Base-by-base conservation (phyloP, 148 eudicot genomes). In the Amaranthus cruentus region DNA sequence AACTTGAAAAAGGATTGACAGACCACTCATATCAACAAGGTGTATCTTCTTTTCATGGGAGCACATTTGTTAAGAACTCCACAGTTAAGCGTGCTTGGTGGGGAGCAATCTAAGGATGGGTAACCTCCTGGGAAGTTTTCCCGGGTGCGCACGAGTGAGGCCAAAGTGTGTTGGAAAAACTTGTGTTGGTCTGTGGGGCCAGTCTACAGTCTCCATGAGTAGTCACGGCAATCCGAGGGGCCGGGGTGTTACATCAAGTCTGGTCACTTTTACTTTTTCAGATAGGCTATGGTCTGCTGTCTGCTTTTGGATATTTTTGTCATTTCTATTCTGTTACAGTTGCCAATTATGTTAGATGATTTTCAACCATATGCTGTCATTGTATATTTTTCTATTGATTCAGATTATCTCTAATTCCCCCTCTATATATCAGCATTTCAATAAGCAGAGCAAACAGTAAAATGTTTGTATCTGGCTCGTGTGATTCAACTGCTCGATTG, bases 381-480 rank as follows among this genome's bases (percentile, higher is more conserved):
- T 55, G 51, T 68, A 65, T 9, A 44, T 47, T 63, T 58, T 61
- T 53, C 55, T 60, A 63, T 21, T 64, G 54, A 12, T 11, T 18
- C 55, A 53, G 68, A 71, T 69, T 21, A 58, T 28, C 14, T 43
- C 64, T 69, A 6, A 76, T 61, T 9, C 50, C 60, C 56, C 47
- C 42, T 71, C 44, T 71, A 49, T 62, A 72, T 83, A 83, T 70
- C 91, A 95, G 98, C 77, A 80, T 91, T 80, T 95, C 98, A 4
- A 88, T 91, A 63, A 90, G 75, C 73, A 89, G 76, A 70, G 80
- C 97, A 71, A 87, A 83, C 86, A 80, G 90, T 62, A 95, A 76
- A 78, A 83, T 80, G 89, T 95, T 95, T 76, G 88, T 95, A 6
- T 95, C 98, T 76, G 98, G 98, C 53, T 91, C 97, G 67, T 95